Evolutionary conservation across 768 basidiomycete species (phyloP), one percentile per base, ranked within the genome.

Genomic region (Leccinum fibrillosum): DNA sequence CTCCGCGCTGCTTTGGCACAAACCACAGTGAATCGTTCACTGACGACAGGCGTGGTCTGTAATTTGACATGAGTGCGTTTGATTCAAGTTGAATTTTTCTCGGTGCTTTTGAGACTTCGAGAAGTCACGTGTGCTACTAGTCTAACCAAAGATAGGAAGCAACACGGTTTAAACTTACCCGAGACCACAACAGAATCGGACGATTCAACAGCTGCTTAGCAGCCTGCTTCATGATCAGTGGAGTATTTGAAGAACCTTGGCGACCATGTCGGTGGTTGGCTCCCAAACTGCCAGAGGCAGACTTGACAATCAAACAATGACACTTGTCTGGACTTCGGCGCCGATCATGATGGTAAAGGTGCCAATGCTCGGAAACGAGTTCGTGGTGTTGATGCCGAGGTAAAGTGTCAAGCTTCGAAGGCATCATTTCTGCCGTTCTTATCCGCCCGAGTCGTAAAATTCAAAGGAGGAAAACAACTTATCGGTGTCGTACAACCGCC

Each of bases 1-100:
- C 26, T 71, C 53, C 70, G 70, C 70, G 65, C 70, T 73, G 52
- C 70, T 73, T 73, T 73, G 70, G 70, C 70, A 69, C 70, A 73
- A 45, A 73, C 72, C 70, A 69, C 55, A 48, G 34, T 60, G 45
- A 34, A 25, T 39, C 54, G 53, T 62, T 35, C 15, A 39, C 37
- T 39, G 35, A 58, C 32, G 59, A 65, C 37, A 34, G 51, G 53
- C 34, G 19, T 61, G 71, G 60, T 62, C 61, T 69, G 70, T 62
- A 71, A 71, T 71, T 71, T 71, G 70, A 71, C 70, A 44, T 63
- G 70, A 73, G 70, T 71, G 70, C 71, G 71, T 63, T 67, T 56
- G 53, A 61, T 56, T 61, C 55, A 11, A 39, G 13, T 48, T 48
- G 47, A 17, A 17, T 25, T 48, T 44, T 19, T 44, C 9, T 19